Percentiles rank a stretch among this genome's conserved stretches.
These are phyloP conservation scores for Trichomonascaceae sp. DNA, from an alignment of 1,139 yeast genomes.

Conservation along the genomic window DNA sequence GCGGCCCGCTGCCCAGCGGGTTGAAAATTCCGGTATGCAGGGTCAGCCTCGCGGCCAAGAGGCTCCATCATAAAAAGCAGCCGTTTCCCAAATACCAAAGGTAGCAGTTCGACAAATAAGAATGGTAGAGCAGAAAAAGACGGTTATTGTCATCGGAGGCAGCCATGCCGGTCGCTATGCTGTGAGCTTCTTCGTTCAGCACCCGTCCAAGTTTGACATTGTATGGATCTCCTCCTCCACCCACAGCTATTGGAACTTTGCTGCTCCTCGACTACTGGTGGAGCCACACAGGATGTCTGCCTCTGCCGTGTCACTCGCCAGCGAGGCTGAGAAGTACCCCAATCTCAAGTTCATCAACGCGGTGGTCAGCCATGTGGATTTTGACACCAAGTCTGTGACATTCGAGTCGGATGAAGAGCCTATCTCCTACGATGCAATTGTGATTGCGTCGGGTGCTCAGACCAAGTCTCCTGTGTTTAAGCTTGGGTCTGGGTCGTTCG, in stretches of 20 bases:
- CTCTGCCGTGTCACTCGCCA: constrained; percentile 9
- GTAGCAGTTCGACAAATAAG: too few species aligned
- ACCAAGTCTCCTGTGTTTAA: constrained; percentile 65
- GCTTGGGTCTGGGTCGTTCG: constrained; percentile 57
- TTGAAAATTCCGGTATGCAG: too few species aligned
- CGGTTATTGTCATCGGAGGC: constrained; percentile 16
- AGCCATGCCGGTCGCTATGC: constrained; percentile 13
- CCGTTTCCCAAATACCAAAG: too few species aligned
- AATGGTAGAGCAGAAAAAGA: too few species aligned
- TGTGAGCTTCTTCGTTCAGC: constrained; percentile 9
- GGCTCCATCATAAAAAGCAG: too few species aligned
- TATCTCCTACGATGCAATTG: constrained; percentile 53
- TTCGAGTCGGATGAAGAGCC: constrained; percentile 25
- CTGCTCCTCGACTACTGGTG: constrained; percentile 17
- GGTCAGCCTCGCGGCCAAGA: too few species aligned
- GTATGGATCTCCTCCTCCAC: constrained; percentile 13
- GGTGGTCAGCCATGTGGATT: constrained; percentile 19
- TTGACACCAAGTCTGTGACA: constrained; percentile 16
- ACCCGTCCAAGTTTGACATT: constrained; percentile 7
- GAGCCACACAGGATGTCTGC: constrained; percentile 11
- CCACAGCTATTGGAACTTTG: constrained; percentile 11
- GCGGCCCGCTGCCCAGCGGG: too few species aligned
- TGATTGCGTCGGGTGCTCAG: constrained; percentile 69
- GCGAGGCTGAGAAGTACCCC: constrained; percentile 8
- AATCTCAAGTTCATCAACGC: constrained; percentile 19